Percentiles rank a stretch among this genome's conserved stretches.
Evolutionary conservation across 225 moss, liverwort and hornwort genomes (phyloP).

Genomic region (Polytrichum commune): DNA sequence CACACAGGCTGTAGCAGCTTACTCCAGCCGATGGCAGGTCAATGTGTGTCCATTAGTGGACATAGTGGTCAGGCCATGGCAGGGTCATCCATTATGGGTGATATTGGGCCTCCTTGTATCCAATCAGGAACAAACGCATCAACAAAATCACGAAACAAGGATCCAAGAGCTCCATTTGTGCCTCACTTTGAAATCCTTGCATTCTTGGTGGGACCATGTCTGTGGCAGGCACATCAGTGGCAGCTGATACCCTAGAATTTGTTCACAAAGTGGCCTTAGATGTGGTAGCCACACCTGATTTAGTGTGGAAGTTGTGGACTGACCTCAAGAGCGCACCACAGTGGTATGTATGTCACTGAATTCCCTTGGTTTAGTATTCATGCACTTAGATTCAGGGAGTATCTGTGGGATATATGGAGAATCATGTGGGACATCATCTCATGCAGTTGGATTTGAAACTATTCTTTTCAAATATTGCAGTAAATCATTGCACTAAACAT

Average conservation of each 20-base stretch:
- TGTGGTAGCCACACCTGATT: conserved; percentile 38
- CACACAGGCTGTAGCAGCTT: not conserved
- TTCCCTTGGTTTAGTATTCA: not conserved
- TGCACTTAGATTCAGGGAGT: not conserved
- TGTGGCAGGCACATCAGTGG: conserved; percentile 15
- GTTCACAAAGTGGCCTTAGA: conserved; percentile 44
- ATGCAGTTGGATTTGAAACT: no score
- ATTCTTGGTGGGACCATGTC: conserved; percentile 1
- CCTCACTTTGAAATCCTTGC: not conserved
- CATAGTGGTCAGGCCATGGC: not conserved
- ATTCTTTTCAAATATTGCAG: no score
- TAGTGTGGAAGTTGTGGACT: conserved; percentile 53
- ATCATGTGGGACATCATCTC: no score
- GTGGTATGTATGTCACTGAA: conserved; percentile 24
- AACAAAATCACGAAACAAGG: not conserved
- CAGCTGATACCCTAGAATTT: conserved; percentile 31
- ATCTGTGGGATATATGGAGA: no score
- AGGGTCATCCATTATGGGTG: not conserved
- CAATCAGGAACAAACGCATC: not conserved
- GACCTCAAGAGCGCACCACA: conserved; percentile 49
- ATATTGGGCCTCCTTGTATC: no score
- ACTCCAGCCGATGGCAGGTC: not conserved
- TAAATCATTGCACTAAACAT: no score
- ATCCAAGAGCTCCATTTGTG: not conserved
- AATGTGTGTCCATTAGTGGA: not conserved